Evolutionary conservation across 441 rosid species (phyloP).

Genomic region (Codiaeum variegatum): DNA sequence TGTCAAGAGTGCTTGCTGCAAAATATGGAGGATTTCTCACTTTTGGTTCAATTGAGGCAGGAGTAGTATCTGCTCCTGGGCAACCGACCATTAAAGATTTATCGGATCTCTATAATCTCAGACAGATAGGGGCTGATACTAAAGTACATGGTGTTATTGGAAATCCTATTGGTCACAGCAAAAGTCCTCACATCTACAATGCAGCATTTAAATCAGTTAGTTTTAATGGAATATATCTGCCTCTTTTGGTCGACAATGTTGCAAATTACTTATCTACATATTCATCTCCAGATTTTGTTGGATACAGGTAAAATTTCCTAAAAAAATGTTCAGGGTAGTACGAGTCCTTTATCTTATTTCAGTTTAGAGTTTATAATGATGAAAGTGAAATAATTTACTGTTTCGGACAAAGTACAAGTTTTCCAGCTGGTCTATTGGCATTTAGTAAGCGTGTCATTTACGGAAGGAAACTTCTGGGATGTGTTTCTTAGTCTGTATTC

Average conservation of each 20-base stretch:
- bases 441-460: neutral
- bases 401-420: neutral
- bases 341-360: neutral
- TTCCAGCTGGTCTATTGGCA: neutral
- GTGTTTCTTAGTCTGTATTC: neutral
- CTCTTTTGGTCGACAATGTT: conserved; percentile 47
- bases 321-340: neutral
- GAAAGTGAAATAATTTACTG: neutral
- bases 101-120: conserved; percentile 50
- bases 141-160: conserved; percentile 58
- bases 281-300: conserved; percentile 50
- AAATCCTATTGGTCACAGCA: conserved; percentile 61
- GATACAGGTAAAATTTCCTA: conserved; percentile 43
- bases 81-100: conserved; percentile 50
- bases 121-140: conserved; percentile 48
- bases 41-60: conserved; percentile 48
- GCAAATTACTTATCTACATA: conserved; percentile 38
- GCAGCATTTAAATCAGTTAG: conserved; percentile 45
- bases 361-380: neutral
- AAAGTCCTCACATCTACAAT: conserved; percentile 50
- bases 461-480: neutral
- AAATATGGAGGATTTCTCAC: conserved; percentile 60
- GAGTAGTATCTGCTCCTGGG: conserved; percentile 48
- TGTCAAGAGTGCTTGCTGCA: conserved; percentile 50
- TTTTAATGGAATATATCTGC: conserved; percentile 51